Percentiles rank a stretch among this genome's conserved stretches.
Conservation (phyloP, 306 rosid species). For the Carpinus viminea region DNA sequence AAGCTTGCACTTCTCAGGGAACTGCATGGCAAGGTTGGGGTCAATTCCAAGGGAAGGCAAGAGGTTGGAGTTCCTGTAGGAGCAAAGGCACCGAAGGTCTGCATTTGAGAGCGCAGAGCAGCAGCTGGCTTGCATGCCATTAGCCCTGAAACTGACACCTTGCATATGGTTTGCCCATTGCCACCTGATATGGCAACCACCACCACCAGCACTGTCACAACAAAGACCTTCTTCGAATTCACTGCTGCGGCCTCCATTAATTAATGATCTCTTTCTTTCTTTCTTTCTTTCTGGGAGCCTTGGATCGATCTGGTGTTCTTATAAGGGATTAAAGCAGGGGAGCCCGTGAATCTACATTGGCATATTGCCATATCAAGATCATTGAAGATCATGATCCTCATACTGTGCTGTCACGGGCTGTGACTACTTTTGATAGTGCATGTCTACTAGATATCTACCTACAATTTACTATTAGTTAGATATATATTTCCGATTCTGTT, state of each 20-base stretch:
- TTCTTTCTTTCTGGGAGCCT: background rate
- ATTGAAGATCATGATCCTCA: no score
- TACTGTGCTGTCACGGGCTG: no score
- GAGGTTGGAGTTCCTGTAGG: conserved; percentile 45
- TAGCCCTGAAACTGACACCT: conserved; percentile 34
- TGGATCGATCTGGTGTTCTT: background rate
- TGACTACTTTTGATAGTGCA: no score
- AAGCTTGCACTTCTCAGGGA: conserved; percentile 56
- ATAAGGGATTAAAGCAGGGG: no score
- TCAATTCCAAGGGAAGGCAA: conserved; percentile 65
- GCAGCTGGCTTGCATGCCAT: conserved; percentile 52
- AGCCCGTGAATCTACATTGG: no score
- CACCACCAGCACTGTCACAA: conserved; percentile 8
- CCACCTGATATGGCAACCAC: conserved; percentile 18
- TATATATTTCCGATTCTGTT: no score
- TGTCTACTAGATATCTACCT: no score
- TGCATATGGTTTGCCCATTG: conserved; percentile 48
- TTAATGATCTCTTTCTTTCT: background rate
- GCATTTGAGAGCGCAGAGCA: conserved; percentile 45
- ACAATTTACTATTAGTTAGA: no score
- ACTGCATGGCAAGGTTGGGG: conserved; percentile 54
- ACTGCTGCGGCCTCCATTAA: conserved; percentile 3
- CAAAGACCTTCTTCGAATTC: background rate
- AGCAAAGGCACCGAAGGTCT: conserved; percentile 52
- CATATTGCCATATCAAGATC: no score